Evolutionary conservation across 441 rosid genomes (phyloP).

Genomic region (Flueggea neowawraea): DNA sequence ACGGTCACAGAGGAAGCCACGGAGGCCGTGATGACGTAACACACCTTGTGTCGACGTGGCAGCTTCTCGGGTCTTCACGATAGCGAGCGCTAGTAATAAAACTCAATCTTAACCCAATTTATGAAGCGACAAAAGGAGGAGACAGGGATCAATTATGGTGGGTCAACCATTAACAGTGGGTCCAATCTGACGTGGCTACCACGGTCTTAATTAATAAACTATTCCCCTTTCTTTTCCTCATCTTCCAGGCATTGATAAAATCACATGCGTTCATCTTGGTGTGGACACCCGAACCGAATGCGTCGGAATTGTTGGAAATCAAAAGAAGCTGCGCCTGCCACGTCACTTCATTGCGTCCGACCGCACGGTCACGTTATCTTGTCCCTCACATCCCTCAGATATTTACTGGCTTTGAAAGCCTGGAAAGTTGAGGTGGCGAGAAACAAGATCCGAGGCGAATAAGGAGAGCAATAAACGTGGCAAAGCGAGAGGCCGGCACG

Average conservation of each 20-base stretch:
- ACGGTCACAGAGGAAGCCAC: constrained; percentile 28
- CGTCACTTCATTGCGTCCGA: constrained; percentile 12
- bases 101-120: background rate
- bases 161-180: constrained; percentile 44
- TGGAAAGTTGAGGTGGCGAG: background rate
- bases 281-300: too few species aligned
- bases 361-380: constrained; percentile 20
- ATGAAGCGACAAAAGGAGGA: constrained; percentile 28
- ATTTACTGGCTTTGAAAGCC: constrained; percentile 13
- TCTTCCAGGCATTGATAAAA: too few species aligned
- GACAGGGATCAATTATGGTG: constrained; percentile 16
- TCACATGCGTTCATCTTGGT: too few species aligned
- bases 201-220: constrained; percentile 14
- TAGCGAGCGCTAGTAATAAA: constrained; percentile 14
- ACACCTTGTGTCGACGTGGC: constrained; percentile 35
- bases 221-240: background rate
- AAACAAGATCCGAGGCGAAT: too few species aligned
- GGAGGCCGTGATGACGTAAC: constrained; percentile 27
- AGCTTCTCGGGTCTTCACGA: constrained; percentile 13
- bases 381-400: constrained; percentile 8
- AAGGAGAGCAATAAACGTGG: too few species aligned
- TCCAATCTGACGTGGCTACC: constrained; percentile 49
- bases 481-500: too few species aligned
- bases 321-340: constrained; percentile 7
- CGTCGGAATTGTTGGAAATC: too few species aligned